These are phyloP conservation scores for Leonotis leonurus DNA, from an alignment of 257 asterid genomes.

Conservation along the genomic window DNA sequence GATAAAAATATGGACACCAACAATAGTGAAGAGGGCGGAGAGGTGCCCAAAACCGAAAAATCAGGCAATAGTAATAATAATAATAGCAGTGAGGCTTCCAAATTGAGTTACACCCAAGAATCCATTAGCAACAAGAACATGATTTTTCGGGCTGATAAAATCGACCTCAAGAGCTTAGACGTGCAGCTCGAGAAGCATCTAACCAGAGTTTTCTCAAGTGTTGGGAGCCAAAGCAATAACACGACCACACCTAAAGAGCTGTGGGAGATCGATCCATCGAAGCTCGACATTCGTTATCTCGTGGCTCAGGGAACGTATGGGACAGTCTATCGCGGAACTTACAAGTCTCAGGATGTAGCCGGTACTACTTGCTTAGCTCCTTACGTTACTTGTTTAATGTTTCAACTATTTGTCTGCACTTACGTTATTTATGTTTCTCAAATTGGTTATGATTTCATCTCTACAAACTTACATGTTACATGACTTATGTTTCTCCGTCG, in stretches of 20 bases:
- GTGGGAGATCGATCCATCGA: constrained; percentile 89
- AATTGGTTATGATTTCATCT: no score
- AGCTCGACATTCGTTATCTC: constrained; percentile 76
- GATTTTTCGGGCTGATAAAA: constrained; percentile 88
- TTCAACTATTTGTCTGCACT: no score
- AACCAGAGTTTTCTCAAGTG: constrained; percentile 83
- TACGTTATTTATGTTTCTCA: no score
- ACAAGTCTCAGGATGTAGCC: constrained; percentile 80
- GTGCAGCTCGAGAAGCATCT: constrained; percentile 87
- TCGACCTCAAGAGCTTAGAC: constrained; percentile 80
- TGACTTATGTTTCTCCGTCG: no score
- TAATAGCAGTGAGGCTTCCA: constrained; percentile 19
- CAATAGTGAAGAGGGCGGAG: constrained; percentile 27
- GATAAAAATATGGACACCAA: constrained; percentile 46
- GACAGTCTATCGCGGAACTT: constrained; percentile 83
- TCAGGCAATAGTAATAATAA: constrained; percentile 1
- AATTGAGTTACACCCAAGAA: constrained; percentile 42
- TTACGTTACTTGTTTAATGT: no score
- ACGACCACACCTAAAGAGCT: constrained; percentile 61
- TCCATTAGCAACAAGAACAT: constrained; percentile 66
- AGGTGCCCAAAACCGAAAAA: constrained; percentile 21
- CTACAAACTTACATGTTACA: no score
- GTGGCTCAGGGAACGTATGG: constrained; percentile 92
- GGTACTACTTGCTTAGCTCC: no score
- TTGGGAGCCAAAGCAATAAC: constrained; percentile 17